Evolutionary conservation across 2,329 filamentous ascomycete genomes (phyloP).

Genomic region (Trichoderma breve): DNA sequence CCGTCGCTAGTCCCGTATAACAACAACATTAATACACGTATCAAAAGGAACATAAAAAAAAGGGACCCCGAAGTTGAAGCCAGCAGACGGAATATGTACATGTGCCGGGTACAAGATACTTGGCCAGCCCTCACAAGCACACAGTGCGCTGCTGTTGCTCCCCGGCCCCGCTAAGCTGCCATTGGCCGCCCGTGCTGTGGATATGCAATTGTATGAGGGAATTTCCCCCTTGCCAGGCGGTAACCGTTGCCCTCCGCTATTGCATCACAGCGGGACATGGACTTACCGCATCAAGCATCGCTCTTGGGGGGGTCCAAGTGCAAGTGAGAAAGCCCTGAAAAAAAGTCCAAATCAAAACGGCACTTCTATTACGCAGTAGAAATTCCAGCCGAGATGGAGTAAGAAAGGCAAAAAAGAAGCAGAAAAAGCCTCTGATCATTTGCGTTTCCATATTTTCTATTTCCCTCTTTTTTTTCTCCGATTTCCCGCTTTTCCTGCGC

Average conservation of each 20-base stretch:
- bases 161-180: neutral
- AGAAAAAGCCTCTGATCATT: neutral
- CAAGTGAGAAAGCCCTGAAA: neutral
- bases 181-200: constrained; percentile 6
- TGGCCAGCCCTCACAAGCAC: neutral
- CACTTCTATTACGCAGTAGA: neutral
- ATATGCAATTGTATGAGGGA: constrained; percentile 22
- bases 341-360: neutral
- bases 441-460: neutral
- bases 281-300: constrained; percentile 19
- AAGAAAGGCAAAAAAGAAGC: too few relatives aligned
- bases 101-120: neutral
- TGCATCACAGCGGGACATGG: constrained; percentile 17
- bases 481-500: neutral
- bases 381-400: neutral
- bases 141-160: neutral
- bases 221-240: constrained; percentile 3
- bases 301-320: neutral
- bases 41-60: neutral
- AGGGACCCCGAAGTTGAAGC: neutral
- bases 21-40: constrained; percentile 5
- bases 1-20: neutral
- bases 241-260: neutral
- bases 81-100: neutral
- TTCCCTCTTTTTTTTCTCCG: neutral